Conservation (phyloP, 805 yeast species). For the Lipomyces anomalus region DNA sequence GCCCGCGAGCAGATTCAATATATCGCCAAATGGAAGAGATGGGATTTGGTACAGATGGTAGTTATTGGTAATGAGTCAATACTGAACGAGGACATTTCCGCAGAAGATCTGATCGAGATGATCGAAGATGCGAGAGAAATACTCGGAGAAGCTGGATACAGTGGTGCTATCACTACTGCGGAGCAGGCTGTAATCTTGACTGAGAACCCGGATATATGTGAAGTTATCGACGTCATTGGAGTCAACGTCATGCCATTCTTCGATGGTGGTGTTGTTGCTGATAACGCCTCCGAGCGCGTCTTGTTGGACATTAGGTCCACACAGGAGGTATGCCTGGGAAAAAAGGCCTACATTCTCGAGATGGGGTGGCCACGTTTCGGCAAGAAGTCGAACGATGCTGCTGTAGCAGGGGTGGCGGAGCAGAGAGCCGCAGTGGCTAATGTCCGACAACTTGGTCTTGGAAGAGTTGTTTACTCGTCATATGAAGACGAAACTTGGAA, state of each 20-base stretch:
- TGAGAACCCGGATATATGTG: slow-evolving; percentile 59
- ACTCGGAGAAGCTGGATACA: slow-evolving; percentile 63
- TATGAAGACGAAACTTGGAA: slow-evolving; percentile 84
- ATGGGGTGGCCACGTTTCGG: slow-evolving; percentile 49
- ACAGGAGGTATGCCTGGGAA: slow-evolving; percentile 37
- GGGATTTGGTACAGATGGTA: slow-evolving; percentile 68
- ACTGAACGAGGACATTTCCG: slow-evolving; percentile 56
- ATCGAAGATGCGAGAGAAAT: slow-evolving; percentile 55
- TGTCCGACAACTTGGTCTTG: slow-evolving; percentile 49
- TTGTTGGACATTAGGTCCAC: slow-evolving; percentile 54
- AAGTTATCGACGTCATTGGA: slow-evolving; percentile 71
- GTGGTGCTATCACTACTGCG: slow-evolving; percentile 72
- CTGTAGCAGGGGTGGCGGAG: slow-evolving; percentile 36
- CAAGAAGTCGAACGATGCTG: slow-evolving; percentile 35
- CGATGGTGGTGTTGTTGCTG: slow-evolving; percentile 55
- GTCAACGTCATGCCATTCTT: slow-evolving; percentile 82
- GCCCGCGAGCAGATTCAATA: slow-evolving; percentile 55
- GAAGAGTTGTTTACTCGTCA: slow-evolving; percentile 65
- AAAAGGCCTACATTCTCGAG: slow-evolving; percentile 41
- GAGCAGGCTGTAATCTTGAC: slow-evolving; percentile 77
- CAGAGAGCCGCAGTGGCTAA: slow-evolving; percentile 38
- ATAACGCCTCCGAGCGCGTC: slow-evolving; percentile 64
- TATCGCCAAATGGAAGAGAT: slow-evolving; percentile 47
- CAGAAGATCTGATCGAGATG: slow-evolving; percentile 55
- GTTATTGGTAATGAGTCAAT: slow-evolving; percentile 90